Conservation (phyloP, 768 basidiomycete genomes). For the Auricularia sp. region DNA sequence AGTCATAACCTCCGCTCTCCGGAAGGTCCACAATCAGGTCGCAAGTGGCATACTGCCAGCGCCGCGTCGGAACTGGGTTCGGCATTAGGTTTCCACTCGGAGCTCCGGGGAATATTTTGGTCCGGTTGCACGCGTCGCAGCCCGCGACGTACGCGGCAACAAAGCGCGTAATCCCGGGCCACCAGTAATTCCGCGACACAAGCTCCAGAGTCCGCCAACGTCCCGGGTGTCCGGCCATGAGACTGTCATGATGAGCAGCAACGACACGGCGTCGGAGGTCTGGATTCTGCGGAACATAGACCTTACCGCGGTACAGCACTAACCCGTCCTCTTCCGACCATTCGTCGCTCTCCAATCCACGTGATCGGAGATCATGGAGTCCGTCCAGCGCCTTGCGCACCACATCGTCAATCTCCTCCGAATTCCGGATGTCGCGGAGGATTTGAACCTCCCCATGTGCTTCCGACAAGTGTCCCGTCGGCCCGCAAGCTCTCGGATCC, state of each 20-base stretch:
- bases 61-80: slow-evolving; percentile 6
- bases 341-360: too few species aligned
- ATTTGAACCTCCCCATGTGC: too few species aligned
- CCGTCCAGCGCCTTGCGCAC: too few species aligned
- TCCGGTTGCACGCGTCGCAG: slow-evolving; percentile 20
- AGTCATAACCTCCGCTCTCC: slow-evolving; percentile 9
- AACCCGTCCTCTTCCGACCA: too few species aligned
- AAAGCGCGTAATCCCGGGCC: slow-evolving; percentile 17
- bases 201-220: slow-evolving; percentile 17
- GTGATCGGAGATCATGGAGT: too few species aligned
- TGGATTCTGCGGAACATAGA: slow-evolving; percentile 17
- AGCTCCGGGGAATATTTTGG: slow-evolving; percentile 13
- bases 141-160: slow-evolving; percentile 18
- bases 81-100: slow-evolving; percentile 12
- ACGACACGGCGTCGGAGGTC: slow-evolving; percentile 12
- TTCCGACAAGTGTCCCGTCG: too few species aligned
- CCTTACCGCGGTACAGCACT: too few species aligned
- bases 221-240: slow-evolving; percentile 21
- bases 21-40: slow-evolving; percentile 18
- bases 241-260: slow-evolving; percentile 17
- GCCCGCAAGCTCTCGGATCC: too few species aligned
- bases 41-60: background rate
- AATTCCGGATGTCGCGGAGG: too few species aligned
- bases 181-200: slow-evolving; percentile 19
- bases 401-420: too few species aligned